Base-by-base conservation (phyloP, 352 stramenopile species). In the Phytophthora pluvialis region DNA sequence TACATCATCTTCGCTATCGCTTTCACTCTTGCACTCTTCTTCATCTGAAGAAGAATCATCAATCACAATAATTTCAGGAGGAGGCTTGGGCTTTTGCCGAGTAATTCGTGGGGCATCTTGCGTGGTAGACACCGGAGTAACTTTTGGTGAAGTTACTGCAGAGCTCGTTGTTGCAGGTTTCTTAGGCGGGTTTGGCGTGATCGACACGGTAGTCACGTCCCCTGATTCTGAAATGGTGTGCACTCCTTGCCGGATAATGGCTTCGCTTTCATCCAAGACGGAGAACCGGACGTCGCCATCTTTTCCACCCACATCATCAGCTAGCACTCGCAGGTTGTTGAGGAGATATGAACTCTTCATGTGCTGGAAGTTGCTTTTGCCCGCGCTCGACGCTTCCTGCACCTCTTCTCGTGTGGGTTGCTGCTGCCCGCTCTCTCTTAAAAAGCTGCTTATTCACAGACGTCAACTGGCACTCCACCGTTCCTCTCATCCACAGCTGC, bases 401-500 rank as follows among this genome's bases (percentile, higher is more conserved):
- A 66, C 60, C 11, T 70, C 60, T 42, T 60, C 47, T 61, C 52
- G 47, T n/a, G 60, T 70, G 32, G 53, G 42, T 47, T 61, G 45
- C 10, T 48, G 45, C 10, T 48, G 51, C 28, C n/a, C 15, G 21
- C 5, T 55, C 44, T 25, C 33, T 46, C 8, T 57, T 57, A 5
- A 66, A 66, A 26, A 66, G 47, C 2, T 65, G 54, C 21, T 60
- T n/a, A 44, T 67, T 62, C 29, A 44, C 40, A 13, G 63, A 56
- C 15, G 43, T 65, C 49, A 93, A 70, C 11, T 89, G 53, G 28
- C 77, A 78, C 53, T 97, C 90, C 16, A 97, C 78, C 1, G 86
- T 91, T 21, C 75, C 84, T 28, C 77, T 75, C 83, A 95, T 93
- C 49, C 93, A 77, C 2, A 98, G 55, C 42, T 97, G 84, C 72